Conservation (phyloP, 176 grass and related monocot species). For the Zoysia japonica region DNA sequence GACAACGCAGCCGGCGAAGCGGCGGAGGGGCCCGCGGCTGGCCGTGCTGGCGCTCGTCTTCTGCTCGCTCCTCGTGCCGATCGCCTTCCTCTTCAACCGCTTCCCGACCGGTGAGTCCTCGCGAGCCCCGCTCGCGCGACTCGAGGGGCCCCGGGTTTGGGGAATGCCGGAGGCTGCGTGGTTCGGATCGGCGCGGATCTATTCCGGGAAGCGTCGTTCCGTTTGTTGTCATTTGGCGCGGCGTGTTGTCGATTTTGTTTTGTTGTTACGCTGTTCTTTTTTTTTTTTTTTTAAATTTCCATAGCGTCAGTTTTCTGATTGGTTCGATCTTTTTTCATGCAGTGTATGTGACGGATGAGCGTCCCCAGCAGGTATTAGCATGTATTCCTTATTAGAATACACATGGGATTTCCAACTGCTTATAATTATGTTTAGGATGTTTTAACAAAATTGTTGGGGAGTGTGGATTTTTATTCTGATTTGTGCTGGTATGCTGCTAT, state of each 20-base stretch:
- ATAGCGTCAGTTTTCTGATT: conserved; percentile 28
- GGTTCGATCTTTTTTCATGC: conserved; percentile 47
- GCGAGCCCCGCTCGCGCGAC: not conserved
- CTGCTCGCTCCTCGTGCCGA: conserved; percentile 92
- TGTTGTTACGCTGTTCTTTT: conserved; percentile 21
- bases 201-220: conserved; percentile 10
- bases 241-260: too few species aligned
- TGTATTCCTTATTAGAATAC: not conserved
- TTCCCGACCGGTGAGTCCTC: conserved; percentile 69
- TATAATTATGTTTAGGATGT: not conserved
- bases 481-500: conserved; percentile 29
- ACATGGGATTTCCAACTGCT: too few species aligned
- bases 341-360: conserved; percentile 89
- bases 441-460: conserved; percentile 10
- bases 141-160: not conserved
- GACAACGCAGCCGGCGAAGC: conserved; percentile 74
- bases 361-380: conserved; percentile 64
- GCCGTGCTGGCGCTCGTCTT: conserved; percentile 95
- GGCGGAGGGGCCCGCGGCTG: conserved; percentile 72
- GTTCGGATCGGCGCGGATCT: conserved; percentile 59
- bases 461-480: conserved; percentile 11
- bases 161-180: conserved; percentile 43
- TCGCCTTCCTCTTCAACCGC: conserved; percentile 90
- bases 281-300: not conserved
- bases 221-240: too few species aligned